Conservation (phyloP, 176 grass and related monocot species). For the Dendrocalamus sinicus region DNA sequence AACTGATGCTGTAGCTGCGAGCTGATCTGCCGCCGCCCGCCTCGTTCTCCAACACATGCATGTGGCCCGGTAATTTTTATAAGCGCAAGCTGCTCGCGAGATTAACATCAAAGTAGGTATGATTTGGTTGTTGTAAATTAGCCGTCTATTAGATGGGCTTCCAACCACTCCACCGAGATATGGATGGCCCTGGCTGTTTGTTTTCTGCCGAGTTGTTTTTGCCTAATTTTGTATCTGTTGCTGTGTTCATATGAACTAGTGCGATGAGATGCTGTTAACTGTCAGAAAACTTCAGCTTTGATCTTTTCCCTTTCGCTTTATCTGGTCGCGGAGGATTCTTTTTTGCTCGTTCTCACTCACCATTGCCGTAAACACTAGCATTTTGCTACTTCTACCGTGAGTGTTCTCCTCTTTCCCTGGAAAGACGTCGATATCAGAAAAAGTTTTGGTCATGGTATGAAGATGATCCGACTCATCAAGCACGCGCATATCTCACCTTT, state of each 20-base stretch:
- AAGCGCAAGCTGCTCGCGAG: conserved; percentile 35
- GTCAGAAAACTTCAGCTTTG: not conserved
- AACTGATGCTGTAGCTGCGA: conserved; percentile 51
- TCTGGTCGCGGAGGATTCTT: not conserved
- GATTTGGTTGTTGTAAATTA: conserved; percentile 42
- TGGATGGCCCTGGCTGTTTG: not conserved
- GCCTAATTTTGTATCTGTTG: not conserved
- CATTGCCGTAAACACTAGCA: not conserved
- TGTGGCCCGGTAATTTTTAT: conserved; percentile 46
- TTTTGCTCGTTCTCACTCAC: not conserved
- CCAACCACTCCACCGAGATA: conserved; percentile 4
- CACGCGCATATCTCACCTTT: not conserved
- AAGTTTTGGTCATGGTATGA: not conserved
- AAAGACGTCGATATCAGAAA: not conserved
- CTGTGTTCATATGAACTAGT: not conserved
- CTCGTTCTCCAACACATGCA: not conserved
- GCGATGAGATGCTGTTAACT: conserved; percentile 1
- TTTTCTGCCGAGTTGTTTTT: not conserved
- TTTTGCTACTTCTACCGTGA: not conserved
- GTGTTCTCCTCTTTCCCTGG: not conserved
- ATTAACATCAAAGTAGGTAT: conserved; percentile 34
- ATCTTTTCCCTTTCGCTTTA: not conserved
- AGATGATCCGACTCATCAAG: not conserved
- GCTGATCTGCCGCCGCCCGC: conserved; percentile 19
- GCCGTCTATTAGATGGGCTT: conserved; percentile 2